Percentiles rank a stretch among this genome's conserved stretches.
Conservation (phyloP, 2,329 filamentous ascomycete genomes). For the Ceratocystis smalleyi region DNA sequence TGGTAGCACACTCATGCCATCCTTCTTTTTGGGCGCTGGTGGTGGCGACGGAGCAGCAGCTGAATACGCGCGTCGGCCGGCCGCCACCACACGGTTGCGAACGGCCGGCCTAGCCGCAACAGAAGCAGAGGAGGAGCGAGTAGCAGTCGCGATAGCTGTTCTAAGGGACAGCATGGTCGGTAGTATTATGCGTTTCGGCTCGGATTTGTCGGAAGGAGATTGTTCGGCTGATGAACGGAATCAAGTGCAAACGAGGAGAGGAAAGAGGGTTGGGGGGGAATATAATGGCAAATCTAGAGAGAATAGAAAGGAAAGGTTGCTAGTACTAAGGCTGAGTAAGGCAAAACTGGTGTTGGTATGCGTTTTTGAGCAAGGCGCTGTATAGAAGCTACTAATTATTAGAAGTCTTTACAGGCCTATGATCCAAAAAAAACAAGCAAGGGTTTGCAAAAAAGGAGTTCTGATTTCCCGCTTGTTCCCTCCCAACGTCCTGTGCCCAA, state of each 20-base stretch:
- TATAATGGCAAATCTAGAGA: neutral
- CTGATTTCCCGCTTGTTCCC: neutral
- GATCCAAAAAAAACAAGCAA: neutral
- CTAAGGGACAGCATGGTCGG: neutral
- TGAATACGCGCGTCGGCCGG: constrained; percentile 17
- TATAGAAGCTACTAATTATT: neutral
- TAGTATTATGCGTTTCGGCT: neutral
- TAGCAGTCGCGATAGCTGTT: neutral
- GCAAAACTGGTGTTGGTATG: no score
- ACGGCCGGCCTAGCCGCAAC: neutral
- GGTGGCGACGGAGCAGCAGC: neutral
- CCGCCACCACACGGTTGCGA: neutral
- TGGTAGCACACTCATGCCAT: constrained; percentile 15
- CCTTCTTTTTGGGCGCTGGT: constrained; percentile 6
- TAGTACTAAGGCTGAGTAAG: neutral
- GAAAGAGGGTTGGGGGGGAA: neutral
- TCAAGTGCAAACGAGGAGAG: no score
- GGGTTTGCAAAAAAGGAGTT: neutral
- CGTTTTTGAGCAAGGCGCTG: no score
- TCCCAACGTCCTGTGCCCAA: neutral
- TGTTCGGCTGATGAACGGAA: neutral
- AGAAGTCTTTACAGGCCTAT: neutral
- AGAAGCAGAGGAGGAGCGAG: neutral
- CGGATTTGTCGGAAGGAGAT: neutral
- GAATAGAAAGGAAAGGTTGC: neutral